Conservation (phyloP, 148 eudicot genomes). For the Fagopyrum esculentum region DNA sequence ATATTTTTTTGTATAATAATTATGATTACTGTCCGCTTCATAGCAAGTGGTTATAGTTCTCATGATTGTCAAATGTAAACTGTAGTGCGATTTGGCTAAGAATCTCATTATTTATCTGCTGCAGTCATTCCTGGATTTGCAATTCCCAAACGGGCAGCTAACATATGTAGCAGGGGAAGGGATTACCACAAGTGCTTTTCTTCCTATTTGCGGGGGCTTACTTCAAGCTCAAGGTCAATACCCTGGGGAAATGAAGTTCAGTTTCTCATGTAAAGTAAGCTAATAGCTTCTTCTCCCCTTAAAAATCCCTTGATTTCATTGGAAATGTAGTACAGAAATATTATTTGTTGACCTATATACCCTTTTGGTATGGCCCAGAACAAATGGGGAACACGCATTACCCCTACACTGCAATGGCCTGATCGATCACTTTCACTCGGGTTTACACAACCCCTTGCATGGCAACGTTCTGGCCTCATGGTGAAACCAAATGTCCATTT, state of each 20-base stretch:
- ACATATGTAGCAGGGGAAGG: slow-evolving; percentile 96
- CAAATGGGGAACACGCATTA: slow-evolving; percentile 80
- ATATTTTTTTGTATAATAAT: neutral
- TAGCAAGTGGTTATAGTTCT: neutral
- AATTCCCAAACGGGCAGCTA: slow-evolving; percentile 92
- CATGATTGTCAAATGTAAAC: neutral
- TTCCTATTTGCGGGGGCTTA: slow-evolving; percentile 77
- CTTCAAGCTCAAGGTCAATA: slow-evolving; percentile 99
- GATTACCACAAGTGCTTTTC: slow-evolving; percentile 76
- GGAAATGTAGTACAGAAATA: neutral
- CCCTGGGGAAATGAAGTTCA: slow-evolving; percentile 93
- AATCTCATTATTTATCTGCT: slow-evolving; percentile 19
- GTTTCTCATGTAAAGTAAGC: slow-evolving; percentile 89
- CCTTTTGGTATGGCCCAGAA: slow-evolving; percentile 34
- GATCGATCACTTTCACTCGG: slow-evolving; percentile 68
- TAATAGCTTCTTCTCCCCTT: neutral
- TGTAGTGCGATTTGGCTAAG: slow-evolving; percentile 1
- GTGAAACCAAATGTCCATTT: slow-evolving; percentile 80
- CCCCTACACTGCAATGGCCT: slow-evolving; percentile 84
- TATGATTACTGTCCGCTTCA: neutral
- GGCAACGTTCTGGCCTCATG: slow-evolving; percentile 90
- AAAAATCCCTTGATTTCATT: neutral
- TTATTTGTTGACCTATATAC: neutral
- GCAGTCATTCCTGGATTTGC: slow-evolving; percentile 98
- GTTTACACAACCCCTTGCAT: slow-evolving; percentile 73